Percentiles rank a stretch among this genome's conserved stretches.
Conservation (phyloP, 805 yeast species). For the Wickerhamiella bombiphila region DNA sequence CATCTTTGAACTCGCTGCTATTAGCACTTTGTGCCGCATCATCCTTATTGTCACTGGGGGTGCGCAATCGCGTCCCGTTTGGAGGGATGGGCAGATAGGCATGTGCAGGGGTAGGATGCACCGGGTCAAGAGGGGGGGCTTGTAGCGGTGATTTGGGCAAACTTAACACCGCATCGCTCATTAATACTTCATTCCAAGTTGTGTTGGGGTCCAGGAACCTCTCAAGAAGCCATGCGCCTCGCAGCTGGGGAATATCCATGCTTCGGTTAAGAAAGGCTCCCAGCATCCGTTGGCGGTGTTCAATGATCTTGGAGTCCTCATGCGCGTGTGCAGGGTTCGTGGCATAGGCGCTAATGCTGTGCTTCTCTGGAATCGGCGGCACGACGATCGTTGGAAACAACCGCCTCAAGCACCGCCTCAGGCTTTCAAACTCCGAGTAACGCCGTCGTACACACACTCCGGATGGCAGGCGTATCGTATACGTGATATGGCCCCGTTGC, state of each 20-base stretch:
- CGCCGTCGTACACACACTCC: conserved; percentile 60
- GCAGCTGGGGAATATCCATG: conserved; percentile 37
- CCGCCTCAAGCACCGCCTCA: conserved; percentile 55
- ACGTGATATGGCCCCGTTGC: conserved; percentile 63
- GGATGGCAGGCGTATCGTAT: conserved; percentile 50
- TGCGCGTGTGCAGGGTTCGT: conserved; percentile 31
- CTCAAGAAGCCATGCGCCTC: conserved; percentile 47
- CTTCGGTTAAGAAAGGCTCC: conserved; percentile 70
- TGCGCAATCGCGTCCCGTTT: conserved; percentile 23
- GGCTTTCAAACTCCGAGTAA: conserved; percentile 81
- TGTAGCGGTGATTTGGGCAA: conserved; percentile 39
- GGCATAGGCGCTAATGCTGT: conserved; percentile 39
- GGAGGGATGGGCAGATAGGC: conserved; percentile 49
- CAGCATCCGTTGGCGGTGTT: conserved; percentile 60
- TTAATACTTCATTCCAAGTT: conserved; percentile 64
- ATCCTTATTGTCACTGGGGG: not conserved
- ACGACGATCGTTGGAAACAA: conserved; percentile 68
- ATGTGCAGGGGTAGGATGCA: conserved; percentile 43
- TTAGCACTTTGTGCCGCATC: conserved; percentile 6
- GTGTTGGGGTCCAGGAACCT: conserved; percentile 77
- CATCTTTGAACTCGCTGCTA: conserved; percentile 23
- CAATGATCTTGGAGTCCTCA: conserved; percentile 33
- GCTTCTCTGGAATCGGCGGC: conserved; percentile 91
- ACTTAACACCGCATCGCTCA: conserved; percentile 38
- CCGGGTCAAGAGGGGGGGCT: conserved; percentile 49